These are phyloP conservation scores for Diaporthe eres DNA, from an alignment of 2,329 filamentous ascomycete species.

Conservation along the genomic window DNA sequence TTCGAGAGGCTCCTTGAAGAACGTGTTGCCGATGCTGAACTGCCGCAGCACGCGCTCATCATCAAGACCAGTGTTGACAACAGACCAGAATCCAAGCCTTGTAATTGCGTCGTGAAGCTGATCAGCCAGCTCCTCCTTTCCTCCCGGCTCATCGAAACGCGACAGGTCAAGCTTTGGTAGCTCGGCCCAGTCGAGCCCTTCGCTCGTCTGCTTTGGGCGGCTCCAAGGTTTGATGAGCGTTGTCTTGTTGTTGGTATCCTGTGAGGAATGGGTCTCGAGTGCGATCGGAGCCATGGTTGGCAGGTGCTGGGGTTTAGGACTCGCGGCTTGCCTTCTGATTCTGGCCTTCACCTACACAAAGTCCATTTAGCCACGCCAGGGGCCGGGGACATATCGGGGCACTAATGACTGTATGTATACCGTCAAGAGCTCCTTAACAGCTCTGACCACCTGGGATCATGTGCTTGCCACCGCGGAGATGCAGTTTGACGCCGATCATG, in stretches of 20 bases:
- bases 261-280: not conserved
- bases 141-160: conserved; percentile 13
- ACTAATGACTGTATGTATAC: not conserved
- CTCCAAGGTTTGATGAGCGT: conserved; percentile 14
- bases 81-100: conserved; percentile 13
- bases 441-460: not conserved
- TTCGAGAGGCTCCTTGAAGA: conserved; percentile 15
- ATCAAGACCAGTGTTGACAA: conserved; percentile 7
- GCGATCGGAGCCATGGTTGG: conserved; percentile 4
- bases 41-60: conserved; percentile 5
- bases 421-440: not conserved
- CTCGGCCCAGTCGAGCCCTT: conserved; percentile 9
- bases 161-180: conserved; percentile 21
- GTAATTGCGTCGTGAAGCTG: conserved; percentile 15
- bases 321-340: not conserved
- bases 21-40: conserved; percentile 15
- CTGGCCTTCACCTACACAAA: not conserved
- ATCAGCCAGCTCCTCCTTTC: conserved; percentile 14
- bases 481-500: conserved; percentile 13
- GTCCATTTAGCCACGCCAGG: no score
- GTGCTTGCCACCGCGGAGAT: not conserved
- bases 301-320: not conserved
- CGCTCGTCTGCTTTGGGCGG: conserved; percentile 1
- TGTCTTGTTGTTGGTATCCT: not conserved
- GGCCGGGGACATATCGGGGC: not conserved